Percentiles rank a stretch among this genome's conserved stretches.
Evolutionary conservation across 208 protist genomes (phyloP).

Genomic region (Acanthamoeba royreba): DNA sequence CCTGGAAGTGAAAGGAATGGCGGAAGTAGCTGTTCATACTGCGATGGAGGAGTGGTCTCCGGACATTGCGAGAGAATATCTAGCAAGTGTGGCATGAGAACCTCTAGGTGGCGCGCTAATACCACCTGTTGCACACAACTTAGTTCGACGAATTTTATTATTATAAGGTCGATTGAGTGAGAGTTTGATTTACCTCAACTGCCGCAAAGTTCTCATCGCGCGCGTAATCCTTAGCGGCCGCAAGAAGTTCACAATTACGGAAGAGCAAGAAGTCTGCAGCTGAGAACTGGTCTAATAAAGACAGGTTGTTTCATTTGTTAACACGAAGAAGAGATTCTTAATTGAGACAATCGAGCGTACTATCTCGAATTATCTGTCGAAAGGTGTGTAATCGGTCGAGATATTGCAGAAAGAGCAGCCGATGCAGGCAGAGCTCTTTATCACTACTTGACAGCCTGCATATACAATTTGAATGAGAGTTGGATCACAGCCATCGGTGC

Average conservation of each 20-base stretch:
- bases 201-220: slow-evolving; percentile 17
- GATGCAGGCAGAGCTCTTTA: slow-evolving; percentile 47
- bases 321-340: neutral
- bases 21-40: neutral
- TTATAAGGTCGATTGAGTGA: neutral
- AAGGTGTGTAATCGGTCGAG: neutral
- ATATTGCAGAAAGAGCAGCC: slow-evolving; percentile 24
- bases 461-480: neutral
- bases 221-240: neutral
- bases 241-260: neutral
- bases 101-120: neutral
- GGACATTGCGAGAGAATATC: neutral
- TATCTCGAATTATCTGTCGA: neutral
- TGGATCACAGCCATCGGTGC: neutral
- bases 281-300: neutral
- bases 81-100: neutral
- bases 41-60: neutral
- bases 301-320: neutral
- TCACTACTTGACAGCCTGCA: neutral
- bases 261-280: neutral
- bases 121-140: neutral
- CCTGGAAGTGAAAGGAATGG: neutral
- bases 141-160: neutral
- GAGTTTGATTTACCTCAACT: neutral
- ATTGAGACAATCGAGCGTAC: neutral